These are phyloP conservation scores for Davidsoniella virescens DNA, from an alignment of 2,329 filamentous ascomycete species.

Conservation along the genomic window DNA sequence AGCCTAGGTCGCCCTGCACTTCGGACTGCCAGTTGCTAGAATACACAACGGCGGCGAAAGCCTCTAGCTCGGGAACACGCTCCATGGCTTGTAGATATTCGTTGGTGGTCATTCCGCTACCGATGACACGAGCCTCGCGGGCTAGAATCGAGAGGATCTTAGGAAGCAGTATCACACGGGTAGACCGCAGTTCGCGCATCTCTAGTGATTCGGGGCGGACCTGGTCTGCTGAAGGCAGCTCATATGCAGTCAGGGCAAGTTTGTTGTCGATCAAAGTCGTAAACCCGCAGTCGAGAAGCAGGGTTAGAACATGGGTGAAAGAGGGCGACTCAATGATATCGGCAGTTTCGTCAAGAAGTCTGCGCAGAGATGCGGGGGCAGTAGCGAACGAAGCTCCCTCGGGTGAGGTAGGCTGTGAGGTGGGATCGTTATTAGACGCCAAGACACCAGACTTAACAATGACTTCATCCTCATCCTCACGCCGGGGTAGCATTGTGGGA, in stretches of 20 bases:
- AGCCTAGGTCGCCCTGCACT: slow-evolving; percentile 30
- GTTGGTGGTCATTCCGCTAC: slow-evolving; percentile 51
- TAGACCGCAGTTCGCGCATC: slow-evolving; percentile 26
- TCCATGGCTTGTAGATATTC: slow-evolving; percentile 63
- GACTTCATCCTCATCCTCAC: slow-evolving; percentile 64
- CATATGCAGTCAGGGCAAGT: slow-evolving; percentile 64
- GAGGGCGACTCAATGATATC: slow-evolving; percentile 89
- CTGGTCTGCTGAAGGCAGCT: slow-evolving; percentile 21
- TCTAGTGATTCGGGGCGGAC: slow-evolving; percentile 9
- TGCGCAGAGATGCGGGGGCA: slow-evolving; percentile 41
- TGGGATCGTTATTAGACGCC: slow-evolving; percentile 25
- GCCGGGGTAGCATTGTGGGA: slow-evolving; percentile 63
- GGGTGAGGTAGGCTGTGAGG: background rate
- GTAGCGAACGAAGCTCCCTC: slow-evolving; percentile 18
- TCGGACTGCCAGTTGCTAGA: slow-evolving; percentile 66
- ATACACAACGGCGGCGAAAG: slow-evolving; percentile 76
- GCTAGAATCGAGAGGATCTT: slow-evolving; percentile 82
- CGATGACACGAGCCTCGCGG: slow-evolving; percentile 78
- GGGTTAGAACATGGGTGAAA: slow-evolving; percentile 72
- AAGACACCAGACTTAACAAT: slow-evolving; percentile 73
- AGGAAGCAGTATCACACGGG: slow-evolving; percentile 57
- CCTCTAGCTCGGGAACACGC: slow-evolving; percentile 57
- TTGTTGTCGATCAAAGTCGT: slow-evolving; percentile 69
- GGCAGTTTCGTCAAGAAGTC: slow-evolving; percentile 84
- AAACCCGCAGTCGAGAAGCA: slow-evolving; percentile 77